These are phyloP conservation scores for Leccinum uliginosum DNA, from an alignment of 768 basidiomycete genomes.

Conservation along the genomic window DNA sequence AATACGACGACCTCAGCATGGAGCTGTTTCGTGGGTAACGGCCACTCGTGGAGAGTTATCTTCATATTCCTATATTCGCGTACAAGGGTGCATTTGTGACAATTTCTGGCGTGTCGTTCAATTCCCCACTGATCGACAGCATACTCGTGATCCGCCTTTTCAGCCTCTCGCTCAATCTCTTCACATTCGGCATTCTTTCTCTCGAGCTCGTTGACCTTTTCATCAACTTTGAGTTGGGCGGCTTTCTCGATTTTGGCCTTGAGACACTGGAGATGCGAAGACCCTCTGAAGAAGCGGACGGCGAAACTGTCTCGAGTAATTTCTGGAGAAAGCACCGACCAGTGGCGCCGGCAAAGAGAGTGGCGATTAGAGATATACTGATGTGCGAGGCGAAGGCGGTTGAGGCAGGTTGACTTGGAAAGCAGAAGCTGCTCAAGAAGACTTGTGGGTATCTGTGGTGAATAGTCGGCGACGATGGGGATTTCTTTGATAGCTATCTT, in stretches of 20 bases:
- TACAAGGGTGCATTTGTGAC: background rate
- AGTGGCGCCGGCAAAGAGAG: background rate
- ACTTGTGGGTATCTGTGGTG: conserved; percentile 24
- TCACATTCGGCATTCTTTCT: background rate
- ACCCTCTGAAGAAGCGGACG: conserved; percentile 31
- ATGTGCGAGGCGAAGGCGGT: conserved; percentile 23
- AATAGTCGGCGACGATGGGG: conserved; percentile 16
- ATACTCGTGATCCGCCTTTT: background rate
- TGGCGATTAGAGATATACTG: conserved; percentile 31
- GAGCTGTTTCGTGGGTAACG: conserved; percentile 30
- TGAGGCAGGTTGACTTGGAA: conserved; percentile 25
- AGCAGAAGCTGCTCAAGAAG: conserved; percentile 24
- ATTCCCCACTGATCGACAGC: rapidly evolving
- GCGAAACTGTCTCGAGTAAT: conserved; percentile 25
- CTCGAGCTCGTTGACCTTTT: background rate
- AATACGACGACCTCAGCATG: conserved; percentile 35
- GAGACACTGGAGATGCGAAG: conserved; percentile 22
- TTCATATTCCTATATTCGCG: background rate
- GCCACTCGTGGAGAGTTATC: conserved; percentile 12
- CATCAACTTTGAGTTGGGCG: background rate
- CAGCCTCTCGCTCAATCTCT: background rate
- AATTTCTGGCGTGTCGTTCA: background rate
- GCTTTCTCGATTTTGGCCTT: conserved; percentile 24
- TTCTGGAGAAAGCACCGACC: conserved; percentile 30
- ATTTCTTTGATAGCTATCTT: too few species aligned